Evolutionary conservation across 257 asterid species (phyloP).

Genomic region (Przewalskia tangutica): DNA sequence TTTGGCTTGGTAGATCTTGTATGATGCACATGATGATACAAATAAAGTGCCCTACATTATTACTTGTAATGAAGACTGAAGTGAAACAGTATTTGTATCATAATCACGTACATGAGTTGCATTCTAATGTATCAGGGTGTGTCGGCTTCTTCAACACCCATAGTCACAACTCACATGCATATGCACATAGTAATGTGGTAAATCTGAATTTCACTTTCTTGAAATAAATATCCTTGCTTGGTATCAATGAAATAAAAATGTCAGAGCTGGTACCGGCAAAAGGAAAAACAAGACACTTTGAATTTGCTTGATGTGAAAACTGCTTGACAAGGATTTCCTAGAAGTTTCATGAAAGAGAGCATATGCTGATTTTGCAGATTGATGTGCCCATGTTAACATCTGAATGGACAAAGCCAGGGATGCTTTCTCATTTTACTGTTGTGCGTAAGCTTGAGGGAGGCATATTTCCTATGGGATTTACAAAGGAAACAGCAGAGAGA

Average conservation of each 20-base stretch:
- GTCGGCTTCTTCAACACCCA: background rate
- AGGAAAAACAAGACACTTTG: background rate
- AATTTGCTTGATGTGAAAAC: background rate
- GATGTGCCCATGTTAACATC: conserved; percentile 83
- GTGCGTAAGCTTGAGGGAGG: conserved; percentile 89
- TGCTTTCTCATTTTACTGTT: conserved; percentile 79
- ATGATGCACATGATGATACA: background rate
- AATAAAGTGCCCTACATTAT: background rate
- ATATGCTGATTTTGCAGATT: conserved; percentile 44
- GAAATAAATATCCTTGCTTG: background rate
- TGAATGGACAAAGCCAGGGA: conserved; percentile 65
- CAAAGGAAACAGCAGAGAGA: conserved; percentile 68
- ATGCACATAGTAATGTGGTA: background rate
- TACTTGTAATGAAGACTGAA: background rate
- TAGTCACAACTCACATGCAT: background rate
- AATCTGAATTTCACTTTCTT: background rate
- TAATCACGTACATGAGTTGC: background rate
- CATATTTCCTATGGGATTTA: conserved; percentile 87
- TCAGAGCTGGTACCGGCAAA: background rate
- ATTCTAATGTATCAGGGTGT: background rate
- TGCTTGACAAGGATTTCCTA: background rate
- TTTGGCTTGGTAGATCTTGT: background rate
- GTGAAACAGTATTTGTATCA: background rate
- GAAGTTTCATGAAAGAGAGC: background rate
- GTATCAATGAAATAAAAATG: background rate